Conservation (phyloP, 192 early-diverging fungal species). For the Coemansia sp. region DNA sequence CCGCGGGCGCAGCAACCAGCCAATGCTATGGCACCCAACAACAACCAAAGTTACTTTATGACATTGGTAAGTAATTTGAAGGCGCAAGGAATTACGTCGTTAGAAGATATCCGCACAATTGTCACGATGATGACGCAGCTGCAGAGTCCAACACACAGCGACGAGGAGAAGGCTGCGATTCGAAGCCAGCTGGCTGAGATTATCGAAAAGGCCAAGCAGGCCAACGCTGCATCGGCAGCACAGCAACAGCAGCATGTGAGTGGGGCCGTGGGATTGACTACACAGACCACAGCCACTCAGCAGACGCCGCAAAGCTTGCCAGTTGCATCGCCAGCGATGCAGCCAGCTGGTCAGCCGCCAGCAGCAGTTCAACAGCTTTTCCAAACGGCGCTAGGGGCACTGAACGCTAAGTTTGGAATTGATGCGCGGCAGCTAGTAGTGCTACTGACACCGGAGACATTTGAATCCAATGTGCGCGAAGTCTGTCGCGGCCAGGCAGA, state of each 20-base stretch:
- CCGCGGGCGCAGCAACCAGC: constrained; percentile 2
- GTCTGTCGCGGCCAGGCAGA: constrained; percentile 30
- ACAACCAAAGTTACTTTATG: not conserved
- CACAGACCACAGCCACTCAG: not conserved
- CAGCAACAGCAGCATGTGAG: constrained; percentile 5
- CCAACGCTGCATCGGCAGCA: not conserved
- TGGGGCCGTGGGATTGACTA: not conserved
- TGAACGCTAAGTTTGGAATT: constrained; percentile 16
- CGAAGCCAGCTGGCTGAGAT: constrained; percentile 5
- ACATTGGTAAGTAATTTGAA: constrained; percentile 4
- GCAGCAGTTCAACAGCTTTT: constrained; percentile 17
- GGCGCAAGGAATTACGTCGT: constrained; percentile 16
- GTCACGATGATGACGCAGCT: constrained; percentile 7
- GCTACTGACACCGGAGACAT: constrained; percentile 26
- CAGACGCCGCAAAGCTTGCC: constrained; percentile 6
- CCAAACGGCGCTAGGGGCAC: constrained; percentile 6
- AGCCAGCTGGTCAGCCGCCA: constrained; percentile 7
- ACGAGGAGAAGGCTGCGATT: constrained; percentile 9
- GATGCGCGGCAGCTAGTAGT: constrained; percentile 25
- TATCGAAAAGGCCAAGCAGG: constrained; percentile 10
- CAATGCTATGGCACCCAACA: not conserved
- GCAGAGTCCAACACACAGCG: constrained; percentile 10
- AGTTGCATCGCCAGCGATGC: constrained; percentile 26
- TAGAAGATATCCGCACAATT: constrained; percentile 7
- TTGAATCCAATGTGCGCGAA: constrained; percentile 36